Evolutionary conservation across 2,329 filamentous ascomycete species (phyloP).

Genomic region (Colletotrichum spinosum): DNA sequence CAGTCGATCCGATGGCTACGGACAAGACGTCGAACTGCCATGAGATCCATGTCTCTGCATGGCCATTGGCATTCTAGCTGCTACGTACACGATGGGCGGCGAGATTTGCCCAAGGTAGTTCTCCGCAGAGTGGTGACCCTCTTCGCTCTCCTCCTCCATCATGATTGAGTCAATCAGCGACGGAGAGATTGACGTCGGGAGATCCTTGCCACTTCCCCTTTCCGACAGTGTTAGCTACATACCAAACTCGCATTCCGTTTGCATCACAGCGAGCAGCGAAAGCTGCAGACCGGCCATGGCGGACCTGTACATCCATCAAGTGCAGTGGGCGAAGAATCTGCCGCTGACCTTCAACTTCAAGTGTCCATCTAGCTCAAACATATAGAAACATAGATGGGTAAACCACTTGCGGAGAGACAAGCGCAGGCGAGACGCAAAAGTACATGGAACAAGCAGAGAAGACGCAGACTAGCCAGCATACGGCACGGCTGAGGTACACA

Average conservation of each 20-base stretch:
- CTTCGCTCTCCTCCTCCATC: not conserved
- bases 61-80: not conserved
- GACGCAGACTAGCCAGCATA: constrained; percentile 35
- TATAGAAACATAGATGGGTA: constrained; percentile 3
- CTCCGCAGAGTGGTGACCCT: not conserved
- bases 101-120: not conserved
- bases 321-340: constrained; percentile 9
- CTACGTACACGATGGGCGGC: not conserved
- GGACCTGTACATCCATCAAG: constrained; percentile 16
- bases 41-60: not conserved
- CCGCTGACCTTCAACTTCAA: constrained; percentile 4
- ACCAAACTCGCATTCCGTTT: constrained; percentile 29
- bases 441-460: constrained; percentile 37
- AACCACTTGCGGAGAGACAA: constrained; percentile 4
- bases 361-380: constrained; percentile 16
- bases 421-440: constrained; percentile 25
- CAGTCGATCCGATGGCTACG: too few species aligned
- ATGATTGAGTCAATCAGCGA: constrained; percentile 1
- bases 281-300: constrained; percentile 17
- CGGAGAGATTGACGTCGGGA: constrained; percentile 6
- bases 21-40: too few species aligned
- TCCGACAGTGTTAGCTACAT: constrained; percentile 18
- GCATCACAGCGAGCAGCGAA: constrained; percentile 1
- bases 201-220: constrained; percentile 15
- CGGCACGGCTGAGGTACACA: constrained; percentile 26